A percentile compares a stretch with the other conserved stretches of the same genome.
phyloP scores from a whole-genome alignment of 306 rosid genomes.

The Cucurbita pepo region DNA sequence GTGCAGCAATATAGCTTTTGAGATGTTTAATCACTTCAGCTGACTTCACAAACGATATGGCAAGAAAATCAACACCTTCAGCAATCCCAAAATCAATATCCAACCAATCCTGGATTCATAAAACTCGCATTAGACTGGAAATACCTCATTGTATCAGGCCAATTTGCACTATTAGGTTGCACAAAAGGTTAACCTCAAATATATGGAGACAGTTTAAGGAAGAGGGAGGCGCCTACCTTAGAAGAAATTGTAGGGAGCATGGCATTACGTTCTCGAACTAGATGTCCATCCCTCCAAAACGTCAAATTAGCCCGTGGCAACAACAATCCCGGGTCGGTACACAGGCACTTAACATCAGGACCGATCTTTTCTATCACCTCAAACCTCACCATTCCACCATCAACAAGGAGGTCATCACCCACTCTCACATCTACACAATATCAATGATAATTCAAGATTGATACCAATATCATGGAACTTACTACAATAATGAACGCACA shows the following conservation, averaged over 20 bases:
- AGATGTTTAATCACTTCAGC: slow-evolving; percentile 98
- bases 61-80: slow-evolving; percentile 88
- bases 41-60: slow-evolving; percentile 94
- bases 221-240: slow-evolving; percentile 32
- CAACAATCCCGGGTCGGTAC: slow-evolving; percentile 94
- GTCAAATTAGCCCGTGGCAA: slow-evolving; percentile 96
- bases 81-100: slow-evolving; percentile 97
- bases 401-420: slow-evolving; percentile 94
- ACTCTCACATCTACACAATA: slow-evolving; percentile 59
- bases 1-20: slow-evolving; percentile 92
- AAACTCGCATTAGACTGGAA: slow-evolving; percentile 18
- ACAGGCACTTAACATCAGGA: slow-evolving; percentile 85
- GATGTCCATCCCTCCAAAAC: slow-evolving; percentile 92
- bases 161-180: neutral
- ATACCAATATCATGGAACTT: neutral
- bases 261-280: slow-evolving; percentile 82
- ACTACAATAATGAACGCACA: neutral
- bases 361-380: slow-evolving; percentile 92
- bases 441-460: neutral
- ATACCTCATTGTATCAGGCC: neutral
- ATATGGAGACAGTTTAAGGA: neutral
- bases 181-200: neutral
- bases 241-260: slow-evolving; percentile 98
- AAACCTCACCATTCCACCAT: slow-evolving; percentile 99
- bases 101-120: slow-evolving; percentile 73